phyloP scores from a whole-genome alignment of 129 eudicot species.

The Flaveria brownii region DNA sequence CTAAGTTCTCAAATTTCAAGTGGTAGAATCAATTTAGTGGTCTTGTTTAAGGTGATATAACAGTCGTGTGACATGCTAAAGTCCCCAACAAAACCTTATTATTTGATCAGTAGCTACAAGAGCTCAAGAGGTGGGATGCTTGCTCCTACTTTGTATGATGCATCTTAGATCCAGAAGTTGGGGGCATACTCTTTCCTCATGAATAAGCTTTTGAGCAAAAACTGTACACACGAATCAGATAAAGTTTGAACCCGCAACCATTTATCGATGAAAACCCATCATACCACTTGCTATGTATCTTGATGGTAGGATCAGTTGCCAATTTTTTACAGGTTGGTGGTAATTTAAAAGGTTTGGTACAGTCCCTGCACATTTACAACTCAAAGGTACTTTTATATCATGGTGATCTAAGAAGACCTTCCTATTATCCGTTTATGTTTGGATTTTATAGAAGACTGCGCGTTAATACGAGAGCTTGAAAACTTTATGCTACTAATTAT shows the following conservation, averaged over 20 bases:
- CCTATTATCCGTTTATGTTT: background rate
- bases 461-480: background rate
- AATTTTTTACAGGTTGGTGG: background rate
- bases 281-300: no score
- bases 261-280: no score
- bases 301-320: background rate
- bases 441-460: background rate
- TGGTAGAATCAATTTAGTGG: no score
- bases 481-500: background rate
- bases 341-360: background rate
- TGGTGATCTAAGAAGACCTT: background rate
- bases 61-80: no score
- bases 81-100: no score
- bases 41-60: no score
- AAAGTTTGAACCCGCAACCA: background rate
- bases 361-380: background rate
- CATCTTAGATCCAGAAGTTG: background rate
- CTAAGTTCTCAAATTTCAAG: no score
- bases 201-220: background rate
- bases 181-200: background rate
- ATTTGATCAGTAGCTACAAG: no score
- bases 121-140: no score
- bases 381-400: background rate
- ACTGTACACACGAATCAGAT: no score
- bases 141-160: background rate